Evolutionary conservation across 1,139 yeast species (phyloP).

Genomic region (Keqinozyma sinolaborantium): DNA sequence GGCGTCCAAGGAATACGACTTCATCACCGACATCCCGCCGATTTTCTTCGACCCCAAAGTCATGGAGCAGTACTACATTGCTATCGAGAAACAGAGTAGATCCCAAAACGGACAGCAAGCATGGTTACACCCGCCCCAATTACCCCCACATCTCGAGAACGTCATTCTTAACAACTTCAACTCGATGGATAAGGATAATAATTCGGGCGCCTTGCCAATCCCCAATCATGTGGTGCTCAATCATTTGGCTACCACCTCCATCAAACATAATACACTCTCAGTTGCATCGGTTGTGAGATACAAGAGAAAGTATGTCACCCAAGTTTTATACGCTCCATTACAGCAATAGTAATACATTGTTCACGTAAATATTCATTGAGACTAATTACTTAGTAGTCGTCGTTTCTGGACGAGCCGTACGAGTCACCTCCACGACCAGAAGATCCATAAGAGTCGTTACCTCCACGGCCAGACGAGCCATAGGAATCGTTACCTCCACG

Average conservation of each 20-base stretch:
- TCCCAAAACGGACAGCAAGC: slow-evolving; percentile 63
- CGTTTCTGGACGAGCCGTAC: background rate
- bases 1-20: slow-evolving; percentile 29
- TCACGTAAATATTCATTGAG: background rate
- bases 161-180: slow-evolving; percentile 46
- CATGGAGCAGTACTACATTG: slow-evolving; percentile 61
- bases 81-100: slow-evolving; percentile 67
- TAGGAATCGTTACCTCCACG: slow-evolving; percentile 8
- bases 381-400: background rate
- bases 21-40: slow-evolving; percentile 77
- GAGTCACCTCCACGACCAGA: slow-evolving; percentile 4
- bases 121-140: slow-evolving; percentile 60
- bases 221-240: slow-evolving; percentile 48
- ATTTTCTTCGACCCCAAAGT: slow-evolving; percentile 77
- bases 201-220: slow-evolving; percentile 48
- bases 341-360: slow-evolving; percentile 22
- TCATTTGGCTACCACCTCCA: slow-evolving; percentile 48
- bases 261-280: slow-evolving; percentile 46
- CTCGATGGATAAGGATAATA: slow-evolving; percentile 44
- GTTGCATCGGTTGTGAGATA: slow-evolving; percentile 48
- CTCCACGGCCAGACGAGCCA: slow-evolving; percentile 11
- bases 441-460: slow-evolving; percentile 12
- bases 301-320: slow-evolving; percentile 47
- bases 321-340: slow-evolving; percentile 47
- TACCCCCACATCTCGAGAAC: slow-evolving; percentile 48